A percentile compares a stretch with the other conserved stretches of the same genome.
These are phyloP conservation scores for Ensete ventricosum DNA, from an alignment of 176 grass and related monocot species.

Conservation along the genomic window DNA sequence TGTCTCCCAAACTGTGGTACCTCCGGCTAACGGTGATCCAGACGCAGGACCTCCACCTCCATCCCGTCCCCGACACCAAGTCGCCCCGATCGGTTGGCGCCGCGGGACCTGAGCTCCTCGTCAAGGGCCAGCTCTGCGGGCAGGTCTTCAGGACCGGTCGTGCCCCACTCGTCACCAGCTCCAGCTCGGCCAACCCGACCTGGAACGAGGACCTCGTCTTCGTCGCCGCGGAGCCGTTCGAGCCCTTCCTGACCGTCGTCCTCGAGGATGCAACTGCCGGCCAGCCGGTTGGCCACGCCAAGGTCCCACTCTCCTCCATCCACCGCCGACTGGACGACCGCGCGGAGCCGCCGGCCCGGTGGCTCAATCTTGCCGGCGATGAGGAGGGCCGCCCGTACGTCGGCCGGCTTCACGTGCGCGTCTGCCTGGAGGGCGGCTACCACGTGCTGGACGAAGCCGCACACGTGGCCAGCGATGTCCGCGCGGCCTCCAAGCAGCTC, in stretches of 20 bases:
- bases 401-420: slow-evolving; percentile 77
- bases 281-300: slow-evolving; percentile 49
- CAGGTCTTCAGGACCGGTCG: slow-evolving; percentile 89
- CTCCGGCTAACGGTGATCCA: slow-evolving; percentile 84
- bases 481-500: slow-evolving; percentile 88
- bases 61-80: slow-evolving; percentile 40
- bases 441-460: slow-evolving; percentile 97
- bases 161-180: slow-evolving; percentile 44
- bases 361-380: slow-evolving; percentile 81
- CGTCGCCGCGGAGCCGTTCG: slow-evolving; percentile 89
- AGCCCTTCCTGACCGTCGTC: slow-evolving; percentile 57
- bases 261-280: slow-evolving; percentile 64
- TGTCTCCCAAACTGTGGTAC: slow-evolving; percentile 95
- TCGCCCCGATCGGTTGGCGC: slow-evolving; percentile 23
- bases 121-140: slow-evolving; percentile 71
- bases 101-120: slow-evolving; percentile 51
- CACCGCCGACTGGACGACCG: slow-evolving; percentile 68
- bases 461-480: slow-evolving; percentile 86
- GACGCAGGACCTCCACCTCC: slow-evolving; percentile 74
- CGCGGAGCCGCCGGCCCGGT: slow-evolving; percentile 69
- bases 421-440: slow-evolving; percentile 95
- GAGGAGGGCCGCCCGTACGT: slow-evolving; percentile 71
- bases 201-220: slow-evolving; percentile 98
- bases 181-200: slow-evolving; percentile 60
- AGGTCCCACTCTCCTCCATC: slow-evolving; percentile 62